Percentiles rank a stretch among this genome's conserved stretches.
These are phyloP conservation scores for Saturnispora mendoncae DNA, from an alignment of 805 yeast species.

Conservation along the genomic window DNA sequence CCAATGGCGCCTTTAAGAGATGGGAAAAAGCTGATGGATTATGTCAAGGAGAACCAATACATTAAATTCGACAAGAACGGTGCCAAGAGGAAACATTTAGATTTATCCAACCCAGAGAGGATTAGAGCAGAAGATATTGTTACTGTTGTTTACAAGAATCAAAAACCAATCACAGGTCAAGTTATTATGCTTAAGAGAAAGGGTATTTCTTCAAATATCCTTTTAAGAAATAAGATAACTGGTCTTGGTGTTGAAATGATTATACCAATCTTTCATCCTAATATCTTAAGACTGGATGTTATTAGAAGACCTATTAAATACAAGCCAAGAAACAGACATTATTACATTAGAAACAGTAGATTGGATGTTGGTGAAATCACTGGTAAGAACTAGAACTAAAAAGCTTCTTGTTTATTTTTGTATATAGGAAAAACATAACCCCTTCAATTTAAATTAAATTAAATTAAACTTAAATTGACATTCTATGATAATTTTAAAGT, in stretches of 20 bases:
- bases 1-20: conserved; percentile 42
- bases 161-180: conserved; percentile 68
- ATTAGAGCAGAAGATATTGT: conserved; percentile 78
- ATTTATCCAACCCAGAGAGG: conserved; percentile 36
- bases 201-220: conserved; percentile 63
- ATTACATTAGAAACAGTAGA: conserved; percentile 75
- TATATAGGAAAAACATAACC: not conserved
- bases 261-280: conserved; percentile 74
- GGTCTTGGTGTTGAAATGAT: conserved; percentile 82
- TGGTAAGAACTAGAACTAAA: conserved; percentile 9
- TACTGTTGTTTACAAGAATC: conserved; percentile 58
- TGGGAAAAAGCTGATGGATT: conserved; percentile 38
- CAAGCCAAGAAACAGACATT: conserved; percentile 76
- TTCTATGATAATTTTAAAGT: too few relatives aligned
- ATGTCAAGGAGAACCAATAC: conserved; percentile 43
- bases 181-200: conserved; percentile 68
- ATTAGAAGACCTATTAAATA: conserved; percentile 65
- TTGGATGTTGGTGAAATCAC: conserved; percentile 64
- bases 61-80: conserved; percentile 65
- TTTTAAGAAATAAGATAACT: conserved; percentile 72
- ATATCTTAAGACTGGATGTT: conserved; percentile 66
- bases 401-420: not conserved
- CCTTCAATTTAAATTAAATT: not conserved
- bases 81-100: conserved; percentile 48
- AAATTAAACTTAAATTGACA: too few relatives aligned